Evolutionary conservation across 805 yeast genomes (phyloP).

Genomic region (Lipomyces yamanashiensis): DNA sequence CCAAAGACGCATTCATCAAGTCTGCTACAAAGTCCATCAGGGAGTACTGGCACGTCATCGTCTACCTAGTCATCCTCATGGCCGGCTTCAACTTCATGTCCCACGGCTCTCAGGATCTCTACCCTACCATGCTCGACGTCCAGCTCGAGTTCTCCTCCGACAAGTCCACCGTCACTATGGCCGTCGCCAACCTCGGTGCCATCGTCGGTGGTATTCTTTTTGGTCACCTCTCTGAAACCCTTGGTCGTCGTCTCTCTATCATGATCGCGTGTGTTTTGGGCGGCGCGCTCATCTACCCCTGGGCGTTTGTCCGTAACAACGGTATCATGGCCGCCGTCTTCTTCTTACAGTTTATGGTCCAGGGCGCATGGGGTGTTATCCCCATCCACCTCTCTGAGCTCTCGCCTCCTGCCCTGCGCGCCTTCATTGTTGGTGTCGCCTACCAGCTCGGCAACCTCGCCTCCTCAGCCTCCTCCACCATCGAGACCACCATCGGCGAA

Average conservation of each 20-base stretch:
- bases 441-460: slow-evolving; percentile 78
- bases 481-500: slow-evolving; percentile 66
- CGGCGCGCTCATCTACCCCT: slow-evolving; percentile 67
- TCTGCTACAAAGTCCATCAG: slow-evolving; percentile 49
- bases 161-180: slow-evolving; percentile 61
- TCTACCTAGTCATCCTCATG: slow-evolving; percentile 64
- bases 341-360: slow-evolving; percentile 67
- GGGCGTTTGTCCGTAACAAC: slow-evolving; percentile 53
- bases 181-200: slow-evolving; percentile 70
- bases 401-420: slow-evolving; percentile 65
- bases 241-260: slow-evolving; percentile 66
- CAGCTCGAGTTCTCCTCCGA: slow-evolving; percentile 56
- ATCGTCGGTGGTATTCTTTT: slow-evolving; percentile 64
- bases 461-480: slow-evolving; percentile 71
- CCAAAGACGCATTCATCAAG: slow-evolving; percentile 13
- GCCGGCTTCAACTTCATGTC: slow-evolving; percentile 73
- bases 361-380: slow-evolving; percentile 76
- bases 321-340: slow-evolving; percentile 62
- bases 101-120: slow-evolving; percentile 77
- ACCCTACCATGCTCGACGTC: slow-evolving; percentile 62
- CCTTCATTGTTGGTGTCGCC: slow-evolving; percentile 64
- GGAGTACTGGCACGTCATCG: slow-evolving; percentile 63
- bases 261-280: slow-evolving; percentile 57
- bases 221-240: slow-evolving; percentile 60
- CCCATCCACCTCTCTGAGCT: slow-evolving; percentile 70